These are phyloP conservation scores for Hymenoscyphus salicellus DNA, from an alignment of 2,329 filamentous ascomycete genomes.

Conservation along the genomic window DNA sequence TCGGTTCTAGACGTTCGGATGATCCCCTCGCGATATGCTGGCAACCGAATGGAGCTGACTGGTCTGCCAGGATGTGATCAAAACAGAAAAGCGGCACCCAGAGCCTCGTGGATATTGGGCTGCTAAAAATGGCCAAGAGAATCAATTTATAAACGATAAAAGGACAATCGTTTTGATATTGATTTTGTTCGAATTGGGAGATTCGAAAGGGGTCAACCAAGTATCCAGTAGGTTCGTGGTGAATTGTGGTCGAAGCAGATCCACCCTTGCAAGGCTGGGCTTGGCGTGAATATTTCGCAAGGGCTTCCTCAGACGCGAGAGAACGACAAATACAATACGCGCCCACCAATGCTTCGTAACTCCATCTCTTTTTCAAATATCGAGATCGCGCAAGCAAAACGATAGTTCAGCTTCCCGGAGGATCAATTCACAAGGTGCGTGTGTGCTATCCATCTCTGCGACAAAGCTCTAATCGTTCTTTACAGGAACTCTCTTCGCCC, in stretches of 20 bases:
- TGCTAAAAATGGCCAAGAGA: neutral
- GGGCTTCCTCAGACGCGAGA: neutral
- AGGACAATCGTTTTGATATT: neutral
- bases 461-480: constrained; percentile 1
- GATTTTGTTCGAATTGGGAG: too few relatives aligned
- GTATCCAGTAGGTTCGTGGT: too few relatives aligned
- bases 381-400: constrained; percentile 18
- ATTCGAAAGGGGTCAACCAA: too few relatives aligned
- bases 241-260: too few relatives aligned
- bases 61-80: neutral
- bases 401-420: constrained; percentile 4
- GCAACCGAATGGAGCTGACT: neutral
- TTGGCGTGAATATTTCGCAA: neutral
- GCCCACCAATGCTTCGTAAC: constrained; percentile 23
- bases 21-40: neutral
- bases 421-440: neutral
- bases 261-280: constrained; percentile 6
- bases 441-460: neutral
- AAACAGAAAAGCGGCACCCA: neutral
- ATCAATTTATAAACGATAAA: neutral
- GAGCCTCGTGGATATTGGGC: neutral
- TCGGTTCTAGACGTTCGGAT: constrained; percentile 4
- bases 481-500: neutral
- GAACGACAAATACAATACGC: constrained; percentile 8
- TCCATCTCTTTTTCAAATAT: constrained; percentile 7